phyloP scores from a whole-genome alignment of 2,329 filamentous ascomycete species.

The Decorospora gaudefroyi region DNA sequence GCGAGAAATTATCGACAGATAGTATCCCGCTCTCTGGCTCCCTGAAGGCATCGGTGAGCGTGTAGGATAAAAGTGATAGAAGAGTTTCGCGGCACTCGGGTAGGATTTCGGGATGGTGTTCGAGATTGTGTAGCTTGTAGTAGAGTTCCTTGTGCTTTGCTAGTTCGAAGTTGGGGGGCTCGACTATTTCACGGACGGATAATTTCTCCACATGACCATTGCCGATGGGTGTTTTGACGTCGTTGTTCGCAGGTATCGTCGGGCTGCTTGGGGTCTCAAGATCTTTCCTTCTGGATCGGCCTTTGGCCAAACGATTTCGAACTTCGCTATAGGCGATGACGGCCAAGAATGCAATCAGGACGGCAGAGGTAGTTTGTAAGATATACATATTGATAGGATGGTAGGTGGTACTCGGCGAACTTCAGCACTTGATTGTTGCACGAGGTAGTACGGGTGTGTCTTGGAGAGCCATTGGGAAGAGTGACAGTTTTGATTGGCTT shows the following conservation, averaged over 20 bases:
- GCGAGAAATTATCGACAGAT: conserved; percentile 39
- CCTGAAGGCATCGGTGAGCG: conserved; percentile 28
- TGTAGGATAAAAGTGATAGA: conserved; percentile 45
- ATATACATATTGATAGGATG: conserved; percentile 21
- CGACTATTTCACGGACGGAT: background rate
- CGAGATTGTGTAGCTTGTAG: conserved; percentile 51
- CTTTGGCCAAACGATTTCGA: conserved; percentile 20
- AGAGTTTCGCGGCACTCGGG: conserved; percentile 42
- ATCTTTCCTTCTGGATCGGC: conserved; percentile 22
- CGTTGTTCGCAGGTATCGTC: conserved; percentile 2
- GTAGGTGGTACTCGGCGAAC: background rate
- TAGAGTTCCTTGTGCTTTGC: conserved; percentile 44
- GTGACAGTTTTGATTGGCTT: background rate
- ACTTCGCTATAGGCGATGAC: conserved; percentile 24
- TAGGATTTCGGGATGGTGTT: conserved; percentile 45
- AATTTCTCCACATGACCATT: background rate
- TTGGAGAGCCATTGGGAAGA: background rate
- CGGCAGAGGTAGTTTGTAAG: conserved; percentile 26
- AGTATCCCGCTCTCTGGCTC: conserved; percentile 34
- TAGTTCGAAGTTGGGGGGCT: conserved; percentile 7
- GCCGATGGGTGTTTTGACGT: conserved; percentile 3
- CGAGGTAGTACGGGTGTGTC: background rate
- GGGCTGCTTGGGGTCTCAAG: conserved; percentile 20
- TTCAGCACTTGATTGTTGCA: conserved; percentile 1
- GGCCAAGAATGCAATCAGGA: conserved; percentile 28